Base-by-base conservation (phyloP, 2,329 filamentous ascomycete species). In the Trichoderma pleuroti region DNA sequence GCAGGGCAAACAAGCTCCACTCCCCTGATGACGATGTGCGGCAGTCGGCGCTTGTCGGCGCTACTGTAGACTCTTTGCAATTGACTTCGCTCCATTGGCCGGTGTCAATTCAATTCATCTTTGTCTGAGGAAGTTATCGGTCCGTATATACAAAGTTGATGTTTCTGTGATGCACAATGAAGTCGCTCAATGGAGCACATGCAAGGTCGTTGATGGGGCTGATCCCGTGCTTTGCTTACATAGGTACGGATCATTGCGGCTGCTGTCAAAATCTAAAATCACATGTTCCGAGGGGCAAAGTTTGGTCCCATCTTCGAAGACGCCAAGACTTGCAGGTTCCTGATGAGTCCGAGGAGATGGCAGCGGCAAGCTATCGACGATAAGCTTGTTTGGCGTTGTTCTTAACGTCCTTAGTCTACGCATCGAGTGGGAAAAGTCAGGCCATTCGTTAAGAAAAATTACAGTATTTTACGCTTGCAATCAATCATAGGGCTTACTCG, bases 1-100 rank as follows among this genome's bases (percentile, higher is more conserved):
- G 39, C 65, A 60, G 65, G 65, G 65, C 65, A 49, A 68, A 16
- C 56, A 52, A 68, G 46, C 42, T 36, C 39, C 65, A 68, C 56
- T 9, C 52, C n/a, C 56, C 26, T n/a, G 24, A 16, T 26, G 36
- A 34, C 54, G 12, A 26, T 14, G 42, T 67, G 63, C 52, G 64
- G 63, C 63, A n/a, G 18, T 57, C 64, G 64, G 64, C 49, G 49
- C 52, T 67, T 42, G 39, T 42, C 39, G 39, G 39, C 39, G 39
- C 39, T 42, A 28, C 26, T 28, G 26, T 28, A 57, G 34, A 2
- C n/a, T 59, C 64, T 60, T 61, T n/a, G 28, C 56, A 68, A 52
- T 28, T 14, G 65, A 49, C 10, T 24, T 34, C 21, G 36, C 39
- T 28, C 28, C 14, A 68, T 68, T 61, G 65, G 54, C n/a, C 46